phyloP scores from a whole-genome alignment of 148 eudicot species.

The Chenopodium quinoa region DNA sequence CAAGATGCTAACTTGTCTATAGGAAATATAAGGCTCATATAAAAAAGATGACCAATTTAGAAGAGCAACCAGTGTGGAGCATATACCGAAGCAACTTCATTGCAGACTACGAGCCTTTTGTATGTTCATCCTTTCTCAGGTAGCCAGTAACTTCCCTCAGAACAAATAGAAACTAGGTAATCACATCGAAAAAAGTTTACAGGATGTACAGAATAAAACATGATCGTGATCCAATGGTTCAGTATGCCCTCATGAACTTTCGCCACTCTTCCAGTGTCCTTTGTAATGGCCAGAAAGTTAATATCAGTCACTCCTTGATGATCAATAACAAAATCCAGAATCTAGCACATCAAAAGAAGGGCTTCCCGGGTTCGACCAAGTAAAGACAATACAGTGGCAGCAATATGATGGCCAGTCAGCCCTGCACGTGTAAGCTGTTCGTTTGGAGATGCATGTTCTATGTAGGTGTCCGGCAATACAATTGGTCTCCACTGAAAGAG shows the following conservation, averaged over 20 bases:
- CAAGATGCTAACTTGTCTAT: neutral
- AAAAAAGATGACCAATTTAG: neutral
- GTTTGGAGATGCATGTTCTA: conserved; percentile 66
- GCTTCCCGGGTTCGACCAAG: conserved; percentile 93
- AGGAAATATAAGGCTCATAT: neutral
- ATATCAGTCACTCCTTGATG: neutral
- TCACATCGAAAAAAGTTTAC: neutral
- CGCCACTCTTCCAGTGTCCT: neutral
- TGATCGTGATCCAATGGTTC: neutral
- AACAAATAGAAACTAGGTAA: neutral
- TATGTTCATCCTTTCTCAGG: neutral
- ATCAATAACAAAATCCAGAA: neutral
- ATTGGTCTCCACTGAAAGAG: conserved; percentile 85
- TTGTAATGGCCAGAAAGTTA: neutral
- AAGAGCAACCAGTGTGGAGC: neutral
- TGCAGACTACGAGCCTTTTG: neutral
- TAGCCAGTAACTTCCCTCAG: neutral
- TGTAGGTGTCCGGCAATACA: conserved; percentile 77
- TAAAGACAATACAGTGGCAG: conserved; percentile 78
- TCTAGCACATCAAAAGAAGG: conserved; percentile 76
- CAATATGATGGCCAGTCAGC: conserved; percentile 80
- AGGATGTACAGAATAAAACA: conserved; percentile 2
- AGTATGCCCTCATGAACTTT: neutral
- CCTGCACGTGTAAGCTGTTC: conserved; percentile 83
- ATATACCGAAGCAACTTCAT: neutral